phyloP scores from a whole-genome alignment of 345 rosid genomes.

The Excoecaria cochinchinensis region DNA sequence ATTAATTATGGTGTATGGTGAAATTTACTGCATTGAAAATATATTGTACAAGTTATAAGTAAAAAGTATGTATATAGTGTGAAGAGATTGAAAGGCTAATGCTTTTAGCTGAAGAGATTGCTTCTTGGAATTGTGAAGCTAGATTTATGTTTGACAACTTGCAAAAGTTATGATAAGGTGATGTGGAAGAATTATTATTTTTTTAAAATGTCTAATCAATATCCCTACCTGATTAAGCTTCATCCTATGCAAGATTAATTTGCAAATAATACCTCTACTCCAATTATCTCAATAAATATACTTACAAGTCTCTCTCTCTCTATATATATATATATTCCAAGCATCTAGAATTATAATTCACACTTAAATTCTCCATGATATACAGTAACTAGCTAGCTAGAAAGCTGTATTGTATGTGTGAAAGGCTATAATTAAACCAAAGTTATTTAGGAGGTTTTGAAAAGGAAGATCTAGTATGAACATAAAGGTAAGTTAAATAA shows the following conservation, averaged over 20 bases:
- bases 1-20: neutral
- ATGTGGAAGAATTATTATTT: slow-evolving; percentile 11
- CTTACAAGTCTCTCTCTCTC: no score
- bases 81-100: slow-evolving; percentile 16
- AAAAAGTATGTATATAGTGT: neutral
- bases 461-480: neutral
- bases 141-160: slow-evolving; percentile 23
- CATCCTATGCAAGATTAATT: no score
- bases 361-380: neutral
- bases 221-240: neutral
- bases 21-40: neutral
- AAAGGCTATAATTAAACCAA: neutral
- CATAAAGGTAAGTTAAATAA: neutral
- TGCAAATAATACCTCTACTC: no score
- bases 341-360: neutral
- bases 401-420: neutral
- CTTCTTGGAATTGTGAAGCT: slow-evolving; percentile 19
- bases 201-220: slow-evolving; percentile 19
- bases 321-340: neutral
- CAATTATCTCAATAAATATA: no score
- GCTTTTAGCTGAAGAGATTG: neutral
- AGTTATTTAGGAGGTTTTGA: neutral
- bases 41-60: neutral
- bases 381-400: neutral
- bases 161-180: slow-evolving; percentile 27